phyloP scores from a whole-genome alignment of 73 alveolate genomes.

The Paramecium primaurelia region DNA sequence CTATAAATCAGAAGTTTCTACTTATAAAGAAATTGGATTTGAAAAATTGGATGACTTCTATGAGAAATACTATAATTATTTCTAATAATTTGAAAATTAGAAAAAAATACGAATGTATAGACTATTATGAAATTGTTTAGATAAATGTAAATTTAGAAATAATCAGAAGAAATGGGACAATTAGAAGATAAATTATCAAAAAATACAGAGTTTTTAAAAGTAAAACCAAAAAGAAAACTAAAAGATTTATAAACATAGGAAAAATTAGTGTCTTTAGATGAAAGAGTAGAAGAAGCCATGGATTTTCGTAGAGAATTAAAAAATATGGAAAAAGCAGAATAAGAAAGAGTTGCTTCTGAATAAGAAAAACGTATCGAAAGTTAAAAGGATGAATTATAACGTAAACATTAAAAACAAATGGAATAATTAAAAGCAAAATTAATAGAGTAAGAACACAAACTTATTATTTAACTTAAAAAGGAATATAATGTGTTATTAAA shows the following conservation, averaged over 20 bases:
- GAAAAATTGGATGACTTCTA: conserved; percentile 90
- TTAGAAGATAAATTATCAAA: conserved; percentile 81
- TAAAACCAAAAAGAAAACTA: conserved; percentile 86
- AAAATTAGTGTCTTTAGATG: conserved; percentile 93
- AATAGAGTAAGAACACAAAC: conserved; percentile 83
- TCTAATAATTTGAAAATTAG: conserved; percentile 74
- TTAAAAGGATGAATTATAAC: conserved; percentile 72
- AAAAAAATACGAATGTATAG: conserved; percentile 67
- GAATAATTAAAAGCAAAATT: conserved; percentile 87
- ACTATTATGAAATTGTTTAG: not conserved
- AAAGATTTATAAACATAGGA: conserved; percentile 86
- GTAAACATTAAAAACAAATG: conserved; percentile 71
- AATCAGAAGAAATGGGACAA: conserved; percentile 79
- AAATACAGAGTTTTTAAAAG: conserved; percentile 87
- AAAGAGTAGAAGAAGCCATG: conserved; percentile 96
- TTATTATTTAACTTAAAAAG: conserved; percentile 84
- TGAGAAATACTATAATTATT: conserved; percentile 80
- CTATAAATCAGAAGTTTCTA: conserved; percentile 78
- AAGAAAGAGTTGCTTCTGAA: conserved; percentile 84
- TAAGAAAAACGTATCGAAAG: conserved; percentile 82
- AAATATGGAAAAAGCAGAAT: conserved; percentile 82
- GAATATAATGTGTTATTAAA: conserved; percentile 80
- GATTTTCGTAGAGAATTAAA: conserved; percentile 90
- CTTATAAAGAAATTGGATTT: conserved; percentile 84
- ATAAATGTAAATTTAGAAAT: conserved; percentile 71